Base-by-base conservation (phyloP, 108 stramenopile genomes). In the Aurantiochytrium sp. region DNA sequence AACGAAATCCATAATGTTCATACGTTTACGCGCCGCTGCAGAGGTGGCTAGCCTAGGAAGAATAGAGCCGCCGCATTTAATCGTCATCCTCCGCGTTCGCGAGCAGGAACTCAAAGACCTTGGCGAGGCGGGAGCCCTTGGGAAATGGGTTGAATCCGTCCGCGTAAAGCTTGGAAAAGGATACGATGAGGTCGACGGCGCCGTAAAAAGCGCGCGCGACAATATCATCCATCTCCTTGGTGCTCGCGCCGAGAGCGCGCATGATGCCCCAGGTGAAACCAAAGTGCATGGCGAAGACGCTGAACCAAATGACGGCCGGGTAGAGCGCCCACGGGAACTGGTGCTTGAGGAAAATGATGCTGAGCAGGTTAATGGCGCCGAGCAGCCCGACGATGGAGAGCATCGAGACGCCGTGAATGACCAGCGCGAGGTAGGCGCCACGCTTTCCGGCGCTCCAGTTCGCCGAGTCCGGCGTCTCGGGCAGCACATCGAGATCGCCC, bases 201-300 rank as follows among this genome's bases (percentile, higher is more conserved):
- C n/a, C 45, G 3, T 24, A 22, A 24, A 41, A 6, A 41, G 32
- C 3, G 6, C 30, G 39, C 45, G 12, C 45, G 17, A 48, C 45
- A 6, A 48, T 48, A 6, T 3, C 45, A 24, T 81, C 73, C 6
- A 81, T 12, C 24, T 81, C 73, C 30, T 81, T 48, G n/a, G 73
- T 81, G 73, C 45, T 30, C 32, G 73, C 39, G 39, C 73, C 45
- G 1, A 30, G 21, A 17, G 42, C 73, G 6, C 45, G 39, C n/a
- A 81, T 22, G 30, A 81, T 81, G 30, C 73, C 45, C 73, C 73
- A 81, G 21, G 73, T 81, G 45, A 81, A 27, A 2, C 73, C 73
- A 48, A 81, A 48, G 45, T 81, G 73, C 73, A 81, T 81, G 42
- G 19, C 36, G 17, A 81, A 48, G 27, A 81, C 10, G 21, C 21